Evolutionary conservation across 306 rosid species (phyloP).

Genomic region (Hylodesmum podocarpum): DNA sequence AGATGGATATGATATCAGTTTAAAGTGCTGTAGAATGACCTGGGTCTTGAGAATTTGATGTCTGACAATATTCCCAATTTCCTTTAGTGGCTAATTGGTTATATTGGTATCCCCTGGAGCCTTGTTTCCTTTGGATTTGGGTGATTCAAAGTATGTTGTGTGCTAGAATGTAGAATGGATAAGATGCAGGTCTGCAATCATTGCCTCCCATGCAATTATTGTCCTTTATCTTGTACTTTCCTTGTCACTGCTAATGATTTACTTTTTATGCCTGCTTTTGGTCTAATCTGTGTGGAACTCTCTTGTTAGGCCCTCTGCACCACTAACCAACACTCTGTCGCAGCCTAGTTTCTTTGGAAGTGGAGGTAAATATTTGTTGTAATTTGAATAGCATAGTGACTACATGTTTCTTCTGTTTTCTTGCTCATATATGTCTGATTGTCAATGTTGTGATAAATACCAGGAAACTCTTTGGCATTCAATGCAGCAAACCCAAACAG

Average conservation of each 20-base stretch:
- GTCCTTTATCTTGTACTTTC: constrained; percentile 12
- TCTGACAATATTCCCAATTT: constrained; percentile 2
- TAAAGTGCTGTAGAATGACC: constrained; percentile 14
- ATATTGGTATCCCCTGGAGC: background rate
- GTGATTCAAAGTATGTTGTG: constrained; percentile 1
- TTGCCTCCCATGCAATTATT: constrained; percentile 8
- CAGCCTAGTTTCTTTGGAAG: constrained; percentile 42
- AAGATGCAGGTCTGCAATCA: constrained; percentile 11
- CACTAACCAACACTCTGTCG: constrained; percentile 33
- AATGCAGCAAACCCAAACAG: constrained; percentile 34
- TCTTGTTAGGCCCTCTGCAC: constrained; percentile 54
- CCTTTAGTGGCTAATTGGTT: background rate
- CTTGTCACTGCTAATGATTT: background rate
- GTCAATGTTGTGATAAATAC: constrained; percentile 37
- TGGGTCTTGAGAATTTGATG: constrained; percentile 12
- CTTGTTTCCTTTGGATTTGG: constrained; percentile 10
- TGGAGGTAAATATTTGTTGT: constrained; percentile 34
- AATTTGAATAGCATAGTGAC: background rate
- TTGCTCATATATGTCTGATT: constrained; percentile 17
- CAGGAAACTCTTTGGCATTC: constrained; percentile 42
- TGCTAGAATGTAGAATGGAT: constrained; percentile 27
- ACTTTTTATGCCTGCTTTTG: constrained; percentile 24
- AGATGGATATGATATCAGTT: constrained; percentile 26
- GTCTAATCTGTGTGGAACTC: constrained; percentile 24
- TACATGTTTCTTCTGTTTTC: constrained; percentile 2